Evolutionary conservation across 2,329 filamentous ascomycete species (phyloP), one percentile per base, ranked within the genome.

Genomic region (Calonectria pseudoreteaudii): DNA sequence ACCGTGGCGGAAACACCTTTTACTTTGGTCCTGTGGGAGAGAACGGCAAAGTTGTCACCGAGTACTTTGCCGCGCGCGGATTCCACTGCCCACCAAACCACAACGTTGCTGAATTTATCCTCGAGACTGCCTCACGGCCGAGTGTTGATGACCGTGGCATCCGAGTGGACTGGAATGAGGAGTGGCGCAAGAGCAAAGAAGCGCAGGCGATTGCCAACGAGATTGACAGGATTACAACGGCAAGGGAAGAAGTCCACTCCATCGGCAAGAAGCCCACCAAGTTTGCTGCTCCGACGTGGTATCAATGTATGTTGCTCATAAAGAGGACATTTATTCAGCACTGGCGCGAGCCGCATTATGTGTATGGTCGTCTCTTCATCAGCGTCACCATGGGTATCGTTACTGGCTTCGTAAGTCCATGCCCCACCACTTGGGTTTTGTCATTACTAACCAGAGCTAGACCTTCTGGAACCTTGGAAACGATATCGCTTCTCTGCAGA

Each of bases 341-440:
- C 85, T 95, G 93, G 93, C 90, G 94, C 23, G 91, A 94, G 76
- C 92, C 93, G 0, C 92, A 91, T 2, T 96, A 96, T 82, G 86
- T 94, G 67, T 95, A 95, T 83, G 92, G 92, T 71, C 95, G 94
- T 81, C 86, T 96, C 28, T 95, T 95, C 83, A 90, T 92, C 44
- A 88, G 91, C 6, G 90, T 94, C 70, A 89, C 94, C 74, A 88
- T 94, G 56, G 93, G 92, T 28, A 91, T 95, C 82, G 94, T 95
- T 88, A 95, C 94, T 84, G 93, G 93, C 28, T 95, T 94, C 84
- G 69, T 71, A 41, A 71, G 69, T 66, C n/a, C 8, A 66, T 3
- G 7, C 36, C 6, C 49, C 9, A 6, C n/a, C 8, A 6, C 26
- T 14, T 5, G 23, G 14, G 7, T 14, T 26, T 26, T 62, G 10